Evolutionary conservation across 768 basidiomycete genomes (phyloP).

Genomic region (Podaxis carcinomalis): DNA sequence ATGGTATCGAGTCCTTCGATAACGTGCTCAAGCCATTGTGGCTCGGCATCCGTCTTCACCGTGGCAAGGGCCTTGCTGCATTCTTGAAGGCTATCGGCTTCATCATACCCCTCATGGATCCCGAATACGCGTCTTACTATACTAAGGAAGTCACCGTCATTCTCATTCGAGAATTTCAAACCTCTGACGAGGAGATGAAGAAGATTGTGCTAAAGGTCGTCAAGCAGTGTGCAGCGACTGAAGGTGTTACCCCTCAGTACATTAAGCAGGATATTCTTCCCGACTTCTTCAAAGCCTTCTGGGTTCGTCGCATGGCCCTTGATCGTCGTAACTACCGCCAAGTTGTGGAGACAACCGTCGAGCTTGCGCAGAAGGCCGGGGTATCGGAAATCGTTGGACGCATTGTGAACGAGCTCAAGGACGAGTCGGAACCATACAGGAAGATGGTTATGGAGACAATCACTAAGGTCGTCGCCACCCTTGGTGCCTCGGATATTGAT

Average conservation of each 20-base stretch:
- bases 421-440: slow-evolving; percentile 85
- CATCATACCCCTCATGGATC: slow-evolving; percentile 99
- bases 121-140: slow-evolving; percentile 98
- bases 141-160: slow-evolving; percentile 97
- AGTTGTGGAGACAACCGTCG: slow-evolving; percentile 98
- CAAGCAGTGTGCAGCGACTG: slow-evolving; percentile 97
- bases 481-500: slow-evolving; percentile 97
- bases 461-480: slow-evolving; percentile 88
- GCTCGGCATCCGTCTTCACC: slow-evolving; percentile 91
- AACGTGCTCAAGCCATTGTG: slow-evolving; percentile 93
- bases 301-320: slow-evolving; percentile 97
- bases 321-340: slow-evolving; percentile 95
- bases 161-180: slow-evolving; percentile 97
- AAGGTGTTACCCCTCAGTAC: slow-evolving; percentile 93
- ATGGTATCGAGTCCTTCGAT: slow-evolving; percentile 99
- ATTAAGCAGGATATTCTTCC: slow-evolving; percentile 98
- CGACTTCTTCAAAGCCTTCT: slow-evolving; percentile 99
- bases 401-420: slow-evolving; percentile 87
- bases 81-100: slow-evolving; percentile 98
- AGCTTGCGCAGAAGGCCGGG: slow-evolving; percentile 95
- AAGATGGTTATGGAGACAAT: slow-evolving; percentile 99
- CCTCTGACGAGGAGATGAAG: slow-evolving; percentile 99
- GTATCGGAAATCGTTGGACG: slow-evolving; percentile 94
- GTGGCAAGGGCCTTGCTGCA: slow-evolving; percentile 91
- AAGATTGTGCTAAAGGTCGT: slow-evolving; percentile 99